A percentile compares a stretch with the other conserved stretches of the same genome.
phyloP scores from a whole-genome alignment of 2,329 filamentous ascomycete genomes.

The Teratosphaeriaceae sp. region DNA sequence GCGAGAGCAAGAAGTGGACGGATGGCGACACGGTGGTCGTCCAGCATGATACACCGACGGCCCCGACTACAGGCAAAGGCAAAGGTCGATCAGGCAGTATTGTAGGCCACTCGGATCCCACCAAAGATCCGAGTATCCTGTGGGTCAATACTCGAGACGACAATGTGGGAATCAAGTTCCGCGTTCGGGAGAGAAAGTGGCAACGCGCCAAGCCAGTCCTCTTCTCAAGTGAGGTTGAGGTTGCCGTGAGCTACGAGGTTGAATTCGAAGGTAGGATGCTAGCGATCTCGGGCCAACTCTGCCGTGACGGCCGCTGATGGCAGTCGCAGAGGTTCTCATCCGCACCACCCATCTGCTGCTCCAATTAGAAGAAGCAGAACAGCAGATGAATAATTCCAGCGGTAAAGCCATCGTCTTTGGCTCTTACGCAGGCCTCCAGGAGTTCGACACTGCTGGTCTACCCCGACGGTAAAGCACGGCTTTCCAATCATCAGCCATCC shows the following conservation, averaged over 20 bases:
- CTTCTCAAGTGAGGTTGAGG: constrained; percentile 53
- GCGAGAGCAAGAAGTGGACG: constrained; percentile 24
- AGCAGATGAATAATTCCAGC: constrained; percentile 52
- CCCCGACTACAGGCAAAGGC: not conserved
- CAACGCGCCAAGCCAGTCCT: constrained; percentile 47
- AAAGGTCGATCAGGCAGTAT: constrained; percentile 15
- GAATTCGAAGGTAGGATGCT: constrained; percentile 60
- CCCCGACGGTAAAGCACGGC: not conserved
- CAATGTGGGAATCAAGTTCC: constrained; percentile 63
- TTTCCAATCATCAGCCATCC: not conserved
- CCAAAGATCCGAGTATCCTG: constrained; percentile 44
- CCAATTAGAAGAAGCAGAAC: constrained; percentile 57
- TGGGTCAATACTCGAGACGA: constrained; percentile 58
- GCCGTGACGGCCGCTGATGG: constrained; percentile 9
- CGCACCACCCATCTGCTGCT: constrained; percentile 57
- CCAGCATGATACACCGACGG: constrained; percentile 15
- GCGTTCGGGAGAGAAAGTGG: constrained; percentile 49
- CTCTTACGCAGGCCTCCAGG: constrained; percentile 27
- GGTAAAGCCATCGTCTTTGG: constrained; percentile 64
- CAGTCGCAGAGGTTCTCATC: constrained; percentile 55
- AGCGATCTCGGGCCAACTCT: not conserved
- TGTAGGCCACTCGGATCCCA: constrained; percentile 19
- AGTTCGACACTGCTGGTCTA: constrained; percentile 7
- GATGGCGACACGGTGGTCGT: constrained; percentile 23
- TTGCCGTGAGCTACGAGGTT: constrained; percentile 62